These are phyloP conservation scores for Didymella pinodella DNA, from an alignment of 2,329 filamentous ascomycete genomes.

Conservation along the genomic window DNA sequence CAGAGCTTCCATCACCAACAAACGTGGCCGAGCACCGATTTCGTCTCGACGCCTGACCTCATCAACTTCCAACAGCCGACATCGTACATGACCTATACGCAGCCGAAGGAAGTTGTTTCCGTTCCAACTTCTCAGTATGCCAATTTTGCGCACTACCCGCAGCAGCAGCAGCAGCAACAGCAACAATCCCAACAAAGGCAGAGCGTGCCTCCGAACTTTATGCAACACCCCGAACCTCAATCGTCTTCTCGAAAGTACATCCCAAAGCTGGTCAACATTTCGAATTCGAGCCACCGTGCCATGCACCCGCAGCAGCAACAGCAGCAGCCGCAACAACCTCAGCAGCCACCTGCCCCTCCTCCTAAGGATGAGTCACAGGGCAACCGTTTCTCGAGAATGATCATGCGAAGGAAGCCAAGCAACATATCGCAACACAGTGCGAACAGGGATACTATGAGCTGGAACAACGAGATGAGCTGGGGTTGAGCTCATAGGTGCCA, in stretches of 20 bases:
- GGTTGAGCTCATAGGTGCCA: constrained; percentile 29
- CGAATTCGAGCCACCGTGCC: constrained; percentile 37
- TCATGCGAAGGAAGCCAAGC: constrained; percentile 47
- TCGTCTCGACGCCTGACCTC: constrained; percentile 46
- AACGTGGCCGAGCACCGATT: constrained; percentile 47
- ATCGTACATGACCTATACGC: constrained; percentile 44
- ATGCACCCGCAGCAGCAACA: constrained; percentile 33
- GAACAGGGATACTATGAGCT: constrained; percentile 43
- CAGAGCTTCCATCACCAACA: constrained; percentile 44
- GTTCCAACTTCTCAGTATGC: constrained; percentile 48
- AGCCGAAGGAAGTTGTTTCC: constrained; percentile 42
- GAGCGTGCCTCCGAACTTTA: constrained; percentile 48
- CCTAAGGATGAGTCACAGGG: constrained; percentile 46
- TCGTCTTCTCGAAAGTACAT: constrained; percentile 42
- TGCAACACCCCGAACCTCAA: constrained; percentile 33
- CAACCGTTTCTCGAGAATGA: constrained; percentile 47
- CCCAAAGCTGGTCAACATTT: constrained; percentile 48
- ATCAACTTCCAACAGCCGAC: constrained; percentile 44
- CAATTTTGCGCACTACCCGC: constrained; percentile 42
- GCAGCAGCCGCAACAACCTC: constrained; percentile 35
- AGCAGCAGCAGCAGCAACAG: constrained; percentile 17
- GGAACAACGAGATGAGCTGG: constrained; percentile 49
- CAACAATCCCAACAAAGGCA: constrained; percentile 34
- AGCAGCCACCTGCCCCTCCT: constrained; percentile 46
- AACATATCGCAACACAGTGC: constrained; percentile 50